Base-by-base conservation (phyloP, 805 yeast genomes). In the Metschnikowia chrysomelidarum region DNA sequence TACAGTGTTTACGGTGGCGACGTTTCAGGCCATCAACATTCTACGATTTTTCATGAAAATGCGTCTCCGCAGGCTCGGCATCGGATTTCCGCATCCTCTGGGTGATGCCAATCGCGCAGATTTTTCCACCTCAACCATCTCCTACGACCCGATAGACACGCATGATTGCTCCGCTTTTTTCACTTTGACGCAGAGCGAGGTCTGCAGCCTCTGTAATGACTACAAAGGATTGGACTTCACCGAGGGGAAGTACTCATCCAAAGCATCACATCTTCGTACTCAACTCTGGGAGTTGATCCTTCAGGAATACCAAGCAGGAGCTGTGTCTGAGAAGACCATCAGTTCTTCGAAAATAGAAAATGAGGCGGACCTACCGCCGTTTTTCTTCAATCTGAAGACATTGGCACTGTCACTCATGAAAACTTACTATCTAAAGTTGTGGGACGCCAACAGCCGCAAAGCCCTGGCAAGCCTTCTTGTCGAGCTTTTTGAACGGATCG, bases 271-370 rank as follows among this genome's bases (percentile, higher is more conserved):
- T 40, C 41, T 63, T 17, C 50, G 69, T 26, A 50, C 49, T 9
- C 32, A 42, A n/a, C 41, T 60, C 12, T 65, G 69, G 67, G 44
- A 48, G 18, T 39, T 60, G 21, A 54, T 64, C 11, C 56, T 54
- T 34, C 29, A 43, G 11, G 54, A 59, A 18, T 53, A 56, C 34
- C 27, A 32, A 9, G 27, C 13, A 4, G 32, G 19, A 21, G 13
- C n/a, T 5, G 10, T 7, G 22, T 7, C 9, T 16, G 24, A 3
- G 23, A 17, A 8, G 5, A 16, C 5, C 22, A 15, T 23, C 22
- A 20, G 11, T 8, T 8, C 22, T 8, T 7, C 7, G 22, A 7
- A 20, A 24, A 32, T 8, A 19, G 12, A 19, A 16, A 24, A 4
- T 14, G 21, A 9, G 39, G 7, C n/a, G n/a, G n/a, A n/a, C n/a